Percentiles rank a stretch among this genome's conserved stretches.
Evolutionary conservation across 768 basidiomycete species (phyloP).

Genomic region (Lanmaoa pseudosensibilis): DNA sequence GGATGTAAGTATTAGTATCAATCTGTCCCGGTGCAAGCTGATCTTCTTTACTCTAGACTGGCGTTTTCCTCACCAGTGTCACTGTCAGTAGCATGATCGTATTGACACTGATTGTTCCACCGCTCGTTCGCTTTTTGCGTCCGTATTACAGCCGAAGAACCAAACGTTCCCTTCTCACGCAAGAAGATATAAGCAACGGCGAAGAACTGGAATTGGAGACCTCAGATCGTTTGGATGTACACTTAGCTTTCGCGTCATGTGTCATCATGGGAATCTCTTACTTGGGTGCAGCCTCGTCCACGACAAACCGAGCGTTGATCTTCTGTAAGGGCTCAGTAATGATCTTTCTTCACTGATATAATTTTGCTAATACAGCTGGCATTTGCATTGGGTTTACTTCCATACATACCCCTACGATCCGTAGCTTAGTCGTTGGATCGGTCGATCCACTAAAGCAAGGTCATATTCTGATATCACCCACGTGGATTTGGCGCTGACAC

Average conservation of each 20-base stretch:
- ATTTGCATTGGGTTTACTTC: slow-evolving; percentile 17
- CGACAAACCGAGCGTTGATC: slow-evolving; percentile 5
- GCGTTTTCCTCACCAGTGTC: slow-evolving; percentile 23
- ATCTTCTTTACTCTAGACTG: slow-evolving; percentile 21
- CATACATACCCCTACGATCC: slow-evolving; percentile 19
- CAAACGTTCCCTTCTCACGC: neutral
- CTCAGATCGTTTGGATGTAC: slow-evolving; percentile 32
- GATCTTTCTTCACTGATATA: neutral
- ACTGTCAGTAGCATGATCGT: slow-evolving; percentile 18
- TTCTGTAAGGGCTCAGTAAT: slow-evolving; percentile 10
- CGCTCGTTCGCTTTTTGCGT: slow-evolving; percentile 26
- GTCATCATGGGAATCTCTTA: slow-evolving; percentile 10
- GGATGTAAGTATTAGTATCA: slow-evolving; percentile 15
- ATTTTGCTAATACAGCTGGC: slow-evolving; percentile 11
- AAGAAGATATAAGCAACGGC: neutral
- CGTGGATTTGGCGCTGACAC: neutral
- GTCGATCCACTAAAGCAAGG: slow-evolving; percentile 32
- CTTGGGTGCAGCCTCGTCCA: slow-evolving; percentile 15
- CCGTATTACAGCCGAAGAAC: slow-evolving; percentile 22
- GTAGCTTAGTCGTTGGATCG: slow-evolving; percentile 29
- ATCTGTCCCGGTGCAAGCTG: neutral
- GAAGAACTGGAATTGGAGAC: slow-evolving; percentile 4
- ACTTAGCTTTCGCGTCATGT: slow-evolving; percentile 26
- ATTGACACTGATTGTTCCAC: slow-evolving; percentile 23
- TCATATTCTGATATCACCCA: neutral